Evolutionary conservation across 441 rosid species (phyloP), one percentile per base, ranked within the genome.

Genomic region (Arabidopsis lyrata): DNA sequence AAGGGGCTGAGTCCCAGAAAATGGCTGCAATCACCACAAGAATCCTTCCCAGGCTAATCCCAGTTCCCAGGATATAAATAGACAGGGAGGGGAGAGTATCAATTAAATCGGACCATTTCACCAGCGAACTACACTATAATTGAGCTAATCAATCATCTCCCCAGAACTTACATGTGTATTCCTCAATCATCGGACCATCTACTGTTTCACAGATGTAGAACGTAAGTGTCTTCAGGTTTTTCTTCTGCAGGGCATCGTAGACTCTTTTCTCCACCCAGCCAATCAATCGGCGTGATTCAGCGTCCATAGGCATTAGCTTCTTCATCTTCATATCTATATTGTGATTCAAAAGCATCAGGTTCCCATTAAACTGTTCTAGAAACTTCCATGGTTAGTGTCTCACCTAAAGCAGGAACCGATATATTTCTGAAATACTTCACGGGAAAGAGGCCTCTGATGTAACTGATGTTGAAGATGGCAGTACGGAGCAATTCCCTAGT

Each of bases 261-360:
- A 95, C 96, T 55, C 99, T 78, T 78, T 93, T 95, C 83, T 95
- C 98, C 97, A 93, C 91, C 97, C 98, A 92, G 71, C 93, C 98
- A 64, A 95, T 91, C 81, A 95, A 73, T 61, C 98, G 81, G 49
- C 98, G 93, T 38, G 99, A 91, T 83, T 91, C 99, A 0, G 89
- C 86, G 82, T 95, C 98, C 85, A 91, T 77, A 1, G 99, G 98
- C 98, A 95, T 86, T 64, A 95, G 80, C 88, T 93, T 91, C 86
- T 93, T 95, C 77, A 95, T 92, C 88, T 88, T 95, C 91, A 88
- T 91, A 84, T 95, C 97, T 95, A 79, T 27, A 27, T 27, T 27
- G 29, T 27, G 29, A 27, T 27, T 27, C 56, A 20, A 66, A 72
- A 68, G 11, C 45, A 45, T 38, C 75, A 36, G 15, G 3, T 22